Conservation (phyloP, 148 eudicot species). For the Euryodendron excelsum region DNA sequence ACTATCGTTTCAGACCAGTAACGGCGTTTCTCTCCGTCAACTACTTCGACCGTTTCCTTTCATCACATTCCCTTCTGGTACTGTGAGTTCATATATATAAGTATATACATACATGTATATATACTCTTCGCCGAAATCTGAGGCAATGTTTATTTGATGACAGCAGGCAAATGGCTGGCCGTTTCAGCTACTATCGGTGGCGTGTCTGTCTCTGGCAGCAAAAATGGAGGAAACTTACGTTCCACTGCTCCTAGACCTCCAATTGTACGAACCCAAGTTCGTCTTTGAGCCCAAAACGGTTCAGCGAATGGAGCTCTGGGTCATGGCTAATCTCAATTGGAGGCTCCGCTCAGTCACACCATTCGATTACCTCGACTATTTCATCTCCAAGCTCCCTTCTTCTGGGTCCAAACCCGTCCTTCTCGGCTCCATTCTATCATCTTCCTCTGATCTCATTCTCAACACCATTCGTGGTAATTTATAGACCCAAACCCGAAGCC, state of each 20-base stretch:
- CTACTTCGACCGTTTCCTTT: slow-evolving; percentile 41
- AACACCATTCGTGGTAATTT: slow-evolving; percentile 32
- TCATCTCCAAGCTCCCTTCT: slow-evolving; percentile 25
- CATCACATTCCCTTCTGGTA: slow-evolving; percentile 23
- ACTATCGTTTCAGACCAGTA: slow-evolving; percentile 28
- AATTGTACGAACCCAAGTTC: slow-evolving; percentile 21
- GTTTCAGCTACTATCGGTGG: slow-evolving; percentile 33
- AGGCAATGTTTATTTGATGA: neutral
- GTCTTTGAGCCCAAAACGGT: slow-evolving; percentile 34
- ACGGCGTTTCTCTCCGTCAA: slow-evolving; percentile 42
- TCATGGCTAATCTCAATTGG: slow-evolving; percentile 32
- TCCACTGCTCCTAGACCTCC: slow-evolving; percentile 34
- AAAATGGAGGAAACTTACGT: slow-evolving; percentile 38
- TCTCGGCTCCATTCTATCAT: neutral
- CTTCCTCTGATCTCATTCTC: slow-evolving; percentile 30
- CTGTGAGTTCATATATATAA: neutral
- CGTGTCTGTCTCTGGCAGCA: slow-evolving; percentile 39
- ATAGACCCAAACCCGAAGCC: neutral
- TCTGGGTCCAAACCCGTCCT: neutral
- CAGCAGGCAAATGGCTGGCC: slow-evolving; percentile 32
- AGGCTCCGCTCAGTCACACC: slow-evolving; percentile 36
- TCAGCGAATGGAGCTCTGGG: slow-evolving; percentile 39
- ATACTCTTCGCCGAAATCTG: too few species aligned
- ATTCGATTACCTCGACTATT: slow-evolving; percentile 32
- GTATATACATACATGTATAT: neutral